Evolutionary conservation across 345 rosid species (phyloP).

Genomic region (Firmiana major): DNA sequence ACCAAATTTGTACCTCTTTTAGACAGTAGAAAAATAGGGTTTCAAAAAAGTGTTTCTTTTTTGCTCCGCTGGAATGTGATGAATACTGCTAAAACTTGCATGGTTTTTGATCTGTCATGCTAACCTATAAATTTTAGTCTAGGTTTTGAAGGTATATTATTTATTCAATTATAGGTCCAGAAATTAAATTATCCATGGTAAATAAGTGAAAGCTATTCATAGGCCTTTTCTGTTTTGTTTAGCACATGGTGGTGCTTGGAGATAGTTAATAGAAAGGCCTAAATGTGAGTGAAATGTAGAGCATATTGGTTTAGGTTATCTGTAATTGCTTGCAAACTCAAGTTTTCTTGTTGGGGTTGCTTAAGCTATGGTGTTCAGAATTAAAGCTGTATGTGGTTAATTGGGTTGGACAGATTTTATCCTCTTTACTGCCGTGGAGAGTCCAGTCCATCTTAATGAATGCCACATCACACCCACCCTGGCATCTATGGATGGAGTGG

Average conservation of each 20-base stretch:
- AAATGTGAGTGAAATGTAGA: neutral
- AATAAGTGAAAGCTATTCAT: neutral
- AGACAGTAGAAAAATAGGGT: neutral
- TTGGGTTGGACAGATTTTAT: neutral
- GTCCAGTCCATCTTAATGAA: neutral
- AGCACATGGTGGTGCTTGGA: neutral
- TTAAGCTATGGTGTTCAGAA: neutral
- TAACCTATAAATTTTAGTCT: neutral
- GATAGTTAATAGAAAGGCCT: neutral
- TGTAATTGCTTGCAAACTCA: neutral
- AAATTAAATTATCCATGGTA: neutral
- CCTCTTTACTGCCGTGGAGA: neutral
- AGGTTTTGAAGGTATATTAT: neutral
- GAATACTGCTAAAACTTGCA: neutral
- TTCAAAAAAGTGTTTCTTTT: neutral
- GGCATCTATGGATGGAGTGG: neutral
- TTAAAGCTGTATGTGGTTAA: neutral
- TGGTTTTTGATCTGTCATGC: too few relatives aligned
- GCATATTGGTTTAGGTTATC: neutral
- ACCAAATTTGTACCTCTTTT: neutral
- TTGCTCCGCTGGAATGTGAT: neutral
- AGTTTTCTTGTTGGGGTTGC: neutral
- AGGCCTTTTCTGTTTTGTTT: neutral
- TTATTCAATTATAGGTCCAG: neutral
- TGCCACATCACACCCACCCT: neutral